Conservation (phyloP, 2,329 filamentous ascomycete species). For the Sporothrix dimorphospora region DNA sequence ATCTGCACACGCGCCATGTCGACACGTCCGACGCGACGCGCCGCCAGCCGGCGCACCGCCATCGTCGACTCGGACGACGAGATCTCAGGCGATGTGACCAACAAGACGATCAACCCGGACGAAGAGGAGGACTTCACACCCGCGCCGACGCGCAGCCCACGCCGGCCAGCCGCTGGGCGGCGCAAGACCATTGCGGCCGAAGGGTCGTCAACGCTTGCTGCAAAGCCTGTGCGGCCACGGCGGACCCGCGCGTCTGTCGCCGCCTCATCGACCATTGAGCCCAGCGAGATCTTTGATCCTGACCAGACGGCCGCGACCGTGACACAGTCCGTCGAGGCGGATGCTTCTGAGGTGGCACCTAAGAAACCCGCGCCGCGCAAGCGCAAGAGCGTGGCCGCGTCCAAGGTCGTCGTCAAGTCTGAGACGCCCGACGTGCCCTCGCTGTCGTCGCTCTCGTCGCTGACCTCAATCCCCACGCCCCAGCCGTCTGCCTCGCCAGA, state of each 20-base stretch:
- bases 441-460: slow-evolving; percentile 14
- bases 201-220: slow-evolving; percentile 30
- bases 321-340: slow-evolving; percentile 41
- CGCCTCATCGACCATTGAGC: slow-evolving; percentile 54
- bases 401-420: slow-evolving; percentile 39
- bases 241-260: slow-evolving; percentile 44
- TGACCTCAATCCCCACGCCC: slow-evolving; percentile 20
- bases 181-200: slow-evolving; percentile 51
- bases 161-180: slow-evolving; percentile 40
- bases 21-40: slow-evolving; percentile 50
- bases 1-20: slow-evolving; percentile 41
- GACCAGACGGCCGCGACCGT: slow-evolving; percentile 47
- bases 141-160: slow-evolving; percentile 60
- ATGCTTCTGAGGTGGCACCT: slow-evolving; percentile 34
- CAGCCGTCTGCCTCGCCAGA: slow-evolving; percentile 13
- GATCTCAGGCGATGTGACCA: slow-evolving; percentile 53
- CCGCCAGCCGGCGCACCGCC: slow-evolving; percentile 67
- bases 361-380: slow-evolving; percentile 62
- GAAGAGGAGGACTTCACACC: slow-evolving; percentile 78
- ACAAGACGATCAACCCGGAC: slow-evolving; percentile 52
- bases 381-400: slow-evolving; percentile 62
- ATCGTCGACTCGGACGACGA: slow-evolving; percentile 83
- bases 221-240: slow-evolving; percentile 47
- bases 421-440: slow-evolving; percentile 52
- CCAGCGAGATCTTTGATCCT: slow-evolving; percentile 63